A percentile compares a stretch with the other conserved stretches of the same genome.
phyloP scores from a whole-genome alignment of 2,329 filamentous ascomycete genomes.

The Xylariaceae sp. region DNA sequence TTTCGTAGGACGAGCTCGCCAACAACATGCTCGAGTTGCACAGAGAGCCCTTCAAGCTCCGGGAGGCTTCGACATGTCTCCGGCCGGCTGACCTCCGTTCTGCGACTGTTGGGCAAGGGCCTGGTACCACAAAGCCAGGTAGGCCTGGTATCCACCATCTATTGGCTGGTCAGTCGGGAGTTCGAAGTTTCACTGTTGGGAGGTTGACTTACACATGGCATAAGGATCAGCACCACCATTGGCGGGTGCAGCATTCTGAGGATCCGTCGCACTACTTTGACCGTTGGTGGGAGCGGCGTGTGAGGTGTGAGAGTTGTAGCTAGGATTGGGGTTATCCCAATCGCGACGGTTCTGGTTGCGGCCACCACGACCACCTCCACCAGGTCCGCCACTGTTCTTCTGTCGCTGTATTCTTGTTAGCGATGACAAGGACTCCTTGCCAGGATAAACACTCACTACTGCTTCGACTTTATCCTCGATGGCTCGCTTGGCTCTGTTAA shows the following conservation, averaged over 20 bases:
- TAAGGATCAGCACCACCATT: constrained; percentile 62
- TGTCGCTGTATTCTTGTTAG: constrained; percentile 42
- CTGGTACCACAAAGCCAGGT: constrained; percentile 76
- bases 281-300: constrained; percentile 32
- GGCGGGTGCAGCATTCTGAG: constrained; percentile 37
- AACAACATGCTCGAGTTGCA: not conserved
- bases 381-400: constrained; percentile 47
- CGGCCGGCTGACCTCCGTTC: constrained; percentile 30
- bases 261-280: constrained; percentile 37
- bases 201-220: constrained; percentile 59
- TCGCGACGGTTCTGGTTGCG: constrained; percentile 42
- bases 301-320: constrained; percentile 43
- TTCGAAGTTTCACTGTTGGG: not conserved
- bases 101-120: constrained; percentile 50
- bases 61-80: constrained; percentile 37
- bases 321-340: constrained; percentile 48
- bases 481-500: constrained; percentile 72
- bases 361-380: constrained; percentile 39
- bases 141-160: constrained; percentile 79
- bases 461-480: constrained; percentile 92
- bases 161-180: constrained; percentile 24
- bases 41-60: constrained; percentile 30
- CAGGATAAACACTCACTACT: constrained; percentile 55
- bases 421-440: not conserved
- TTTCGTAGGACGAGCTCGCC: not conserved